These are phyloP conservation scores for Poa pratensis DNA, from an alignment of 176 grass and related monocot genomes.

Conservation along the genomic window DNA sequence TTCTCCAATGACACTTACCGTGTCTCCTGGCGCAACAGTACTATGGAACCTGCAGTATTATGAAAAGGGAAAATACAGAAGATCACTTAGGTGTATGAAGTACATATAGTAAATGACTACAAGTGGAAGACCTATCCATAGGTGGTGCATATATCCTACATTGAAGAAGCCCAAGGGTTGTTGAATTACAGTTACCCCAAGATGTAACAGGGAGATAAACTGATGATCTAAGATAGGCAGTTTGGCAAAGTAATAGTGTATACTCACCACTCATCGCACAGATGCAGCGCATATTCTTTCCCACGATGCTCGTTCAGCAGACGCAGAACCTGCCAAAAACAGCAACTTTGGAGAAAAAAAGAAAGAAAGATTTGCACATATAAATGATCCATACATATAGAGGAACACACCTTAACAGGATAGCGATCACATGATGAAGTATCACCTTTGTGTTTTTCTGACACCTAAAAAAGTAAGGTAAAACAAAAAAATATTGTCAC, in stretches of 20 bases:
- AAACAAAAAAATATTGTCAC: conserved; percentile 26
- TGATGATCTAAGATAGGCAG: background rate
- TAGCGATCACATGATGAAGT: conserved; percentile 54
- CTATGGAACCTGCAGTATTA: conserved; percentile 77
- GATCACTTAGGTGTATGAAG: conserved; percentile 7
- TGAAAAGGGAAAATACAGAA: conserved; percentile 12
- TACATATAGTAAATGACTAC: conserved; percentile 34
- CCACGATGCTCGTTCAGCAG: conserved; percentile 81
- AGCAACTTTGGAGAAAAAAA: conserved; percentile 25
- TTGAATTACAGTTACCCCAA: conserved; percentile 28
- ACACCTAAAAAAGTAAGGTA: conserved; percentile 58
- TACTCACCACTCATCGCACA: conserved; percentile 92
- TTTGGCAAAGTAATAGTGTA: background rate
- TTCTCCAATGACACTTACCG: conserved; percentile 84
- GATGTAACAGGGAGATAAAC: conserved; percentile 13
- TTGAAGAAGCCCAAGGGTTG: conserved; percentile 20
- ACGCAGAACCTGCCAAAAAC: conserved; percentile 68
- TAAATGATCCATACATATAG: conserved; percentile 20
- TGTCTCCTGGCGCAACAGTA: conserved; percentile 72
- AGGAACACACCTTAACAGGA: conserved; percentile 66
- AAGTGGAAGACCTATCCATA: conserved; percentile 17
- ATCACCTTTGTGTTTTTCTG: conserved; percentile 75
- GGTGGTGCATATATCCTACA: conserved; percentile 16
- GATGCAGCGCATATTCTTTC: conserved; percentile 64
- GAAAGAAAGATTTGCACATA: background rate